Base-by-base conservation (phyloP, 805 yeast species). In the Starmerella gropengiesseri region DNA sequence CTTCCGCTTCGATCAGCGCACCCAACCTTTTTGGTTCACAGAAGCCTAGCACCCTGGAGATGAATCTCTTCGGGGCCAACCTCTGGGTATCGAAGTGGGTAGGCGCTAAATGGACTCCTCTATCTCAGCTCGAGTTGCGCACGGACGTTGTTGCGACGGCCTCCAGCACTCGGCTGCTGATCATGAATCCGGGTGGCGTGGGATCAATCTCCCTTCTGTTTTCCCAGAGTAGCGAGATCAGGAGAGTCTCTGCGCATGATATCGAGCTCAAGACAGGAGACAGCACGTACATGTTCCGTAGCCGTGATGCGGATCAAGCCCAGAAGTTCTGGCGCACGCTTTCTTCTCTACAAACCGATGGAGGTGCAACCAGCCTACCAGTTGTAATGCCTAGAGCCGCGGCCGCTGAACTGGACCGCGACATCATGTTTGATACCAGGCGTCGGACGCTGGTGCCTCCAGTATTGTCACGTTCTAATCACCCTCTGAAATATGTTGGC, bases 1-100 rank as follows among this genome's bases (percentile, higher is more conserved):
- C 45, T 2, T 43, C 49, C 1, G 41, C 48, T n/a, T 37, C 49
- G 17, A 20, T 40, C 7, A 46, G 46, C 28, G 41, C 46, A 13
- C 47, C 49, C 6, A 29, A 16, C 23, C 39, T 30, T 11, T 21
- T 16, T 23, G 16, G 14, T 21, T 21, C 37, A 7, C 43, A 36
- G 32, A 25, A 36, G 25, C 33, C 12, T 16, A 12, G n/a, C 12
- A 11, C 40, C 4, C 7, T 35, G 29, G 46, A 44, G 5, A 22
- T 47, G 19, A 20, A 37, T 13, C 36, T 52, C 31, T 52, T 47
- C 41, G 23, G 41, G 6, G 49, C 50, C 4, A 37, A 41, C 22
- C 31, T 55, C 37, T 55, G 58, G 58, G 53, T 52, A 3, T 55
- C 58, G 9, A 44, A 43, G 9, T 55, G 58, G 58, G 37, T 38